Evolutionary conservation across 352 stramenopile species (phyloP).

Genomic region (Pythium aristosporum): DNA sequence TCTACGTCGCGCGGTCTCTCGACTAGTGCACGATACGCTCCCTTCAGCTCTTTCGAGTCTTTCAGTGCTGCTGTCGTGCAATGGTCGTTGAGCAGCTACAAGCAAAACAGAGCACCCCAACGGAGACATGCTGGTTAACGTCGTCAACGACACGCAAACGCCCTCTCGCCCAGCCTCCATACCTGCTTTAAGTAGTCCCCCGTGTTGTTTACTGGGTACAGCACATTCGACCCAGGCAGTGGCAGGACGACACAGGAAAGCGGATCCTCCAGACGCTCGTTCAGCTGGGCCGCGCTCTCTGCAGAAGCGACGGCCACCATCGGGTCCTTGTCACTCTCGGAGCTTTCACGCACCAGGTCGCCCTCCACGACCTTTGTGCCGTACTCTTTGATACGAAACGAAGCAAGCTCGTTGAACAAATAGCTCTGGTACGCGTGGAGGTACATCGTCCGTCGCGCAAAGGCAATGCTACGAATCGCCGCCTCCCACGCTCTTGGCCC

Average conservation of each 20-base stretch:
- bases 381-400: conserved; percentile 41
- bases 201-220: conserved; percentile 43
- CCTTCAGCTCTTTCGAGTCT: conserved; percentile 48
- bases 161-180: background rate
- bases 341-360: conserved; percentile 40
- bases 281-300: conserved; percentile 43
- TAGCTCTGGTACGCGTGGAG: conserved; percentile 80
- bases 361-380: conserved; percentile 46
- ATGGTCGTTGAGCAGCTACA: conserved; percentile 49
- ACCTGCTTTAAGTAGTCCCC: conserved; percentile 49
- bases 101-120: conserved; percentile 7
- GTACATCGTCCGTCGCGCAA: conserved; percentile 65
- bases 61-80: conserved; percentile 40
- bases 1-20: conserved; percentile 41
- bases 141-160: too few relatives aligned
- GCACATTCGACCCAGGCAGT: conserved; percentile 53
- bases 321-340: conserved; percentile 5
- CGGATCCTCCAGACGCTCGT: conserved; percentile 27
- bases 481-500: conserved; percentile 51
- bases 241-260: conserved; percentile 52
- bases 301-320: conserved; percentile 42
- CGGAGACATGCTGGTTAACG: background rate
- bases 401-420: conserved; percentile 69
- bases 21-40: conserved; percentile 57
- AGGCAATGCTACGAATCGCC: conserved; percentile 49